A percentile compares a stretch with the other conserved stretches of the same genome.
Conservation (phyloP, 2,329 filamentous ascomycete genomes). For the Acephala macrosclerotiorum region DNA sequence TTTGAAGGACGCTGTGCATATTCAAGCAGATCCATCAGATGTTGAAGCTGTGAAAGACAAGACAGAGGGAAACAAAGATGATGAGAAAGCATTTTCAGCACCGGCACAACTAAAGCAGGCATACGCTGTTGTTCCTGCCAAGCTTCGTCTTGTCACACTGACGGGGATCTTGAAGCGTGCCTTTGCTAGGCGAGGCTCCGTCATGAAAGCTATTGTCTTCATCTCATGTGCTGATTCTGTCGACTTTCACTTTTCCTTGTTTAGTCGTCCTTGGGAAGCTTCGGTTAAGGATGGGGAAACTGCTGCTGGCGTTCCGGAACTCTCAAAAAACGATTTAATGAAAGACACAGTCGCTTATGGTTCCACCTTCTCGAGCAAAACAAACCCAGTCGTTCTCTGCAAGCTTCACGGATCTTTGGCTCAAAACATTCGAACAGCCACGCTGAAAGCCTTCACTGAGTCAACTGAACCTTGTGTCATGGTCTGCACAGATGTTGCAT, state of each 20-base stretch:
- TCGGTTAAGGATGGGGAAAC: constrained; percentile 44
- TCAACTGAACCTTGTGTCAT: constrained; percentile 81
- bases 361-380: constrained; percentile 75
- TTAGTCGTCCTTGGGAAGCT: constrained; percentile 53
- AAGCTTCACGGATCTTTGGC: constrained; percentile 91
- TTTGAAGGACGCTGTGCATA: constrained; percentile 88
- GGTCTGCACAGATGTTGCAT: constrained; percentile 94
- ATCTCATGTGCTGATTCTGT: constrained; percentile 97
- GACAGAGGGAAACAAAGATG: constrained; percentile 53
- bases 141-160: constrained; percentile 88
- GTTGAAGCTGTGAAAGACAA: constrained; percentile 59
- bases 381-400: constrained; percentile 81
- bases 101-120: constrained; percentile 94
- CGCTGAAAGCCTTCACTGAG: constrained; percentile 79
- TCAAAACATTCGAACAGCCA: constrained; percentile 86
- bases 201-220: constrained; percentile 97
- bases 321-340: constrained; percentile 47
- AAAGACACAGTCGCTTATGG: constrained; percentile 72
- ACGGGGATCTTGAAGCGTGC: constrained; percentile 84
- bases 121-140: constrained; percentile 86
- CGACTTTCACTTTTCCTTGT: constrained; percentile 91
- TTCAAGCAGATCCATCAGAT: constrained; percentile 69
- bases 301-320: constrained; percentile 41
- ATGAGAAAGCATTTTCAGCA: constrained; percentile 71
- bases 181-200: constrained; percentile 86